Conservation (phyloP, 306 rosid species). For the Ziziphus jujuba region DNA sequence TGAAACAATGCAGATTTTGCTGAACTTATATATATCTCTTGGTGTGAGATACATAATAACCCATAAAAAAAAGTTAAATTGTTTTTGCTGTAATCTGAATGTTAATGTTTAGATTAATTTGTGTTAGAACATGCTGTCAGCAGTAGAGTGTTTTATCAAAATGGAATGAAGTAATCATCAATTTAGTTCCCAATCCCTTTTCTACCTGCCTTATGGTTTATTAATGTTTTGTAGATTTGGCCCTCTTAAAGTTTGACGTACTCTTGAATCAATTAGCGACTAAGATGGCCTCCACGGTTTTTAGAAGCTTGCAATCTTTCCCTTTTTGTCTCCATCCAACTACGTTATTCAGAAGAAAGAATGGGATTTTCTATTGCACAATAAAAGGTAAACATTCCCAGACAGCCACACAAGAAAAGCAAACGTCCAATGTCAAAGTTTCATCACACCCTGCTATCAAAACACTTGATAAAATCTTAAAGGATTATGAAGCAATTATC, state of each 20-base stretch:
- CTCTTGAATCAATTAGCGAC: not conserved
- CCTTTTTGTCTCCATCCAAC: constrained; percentile 50
- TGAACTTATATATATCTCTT: too few relatives aligned
- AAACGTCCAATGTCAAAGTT: constrained; percentile 40
- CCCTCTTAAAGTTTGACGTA: constrained; percentile 4
- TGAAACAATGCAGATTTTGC: too few relatives aligned
- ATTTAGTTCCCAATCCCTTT: too few relatives aligned
- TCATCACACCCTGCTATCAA: constrained; percentile 47
- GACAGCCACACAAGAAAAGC: constrained; percentile 57
- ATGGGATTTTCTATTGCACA: constrained; percentile 43
- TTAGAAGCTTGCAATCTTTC: constrained; percentile 61
- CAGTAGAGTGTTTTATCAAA: too few relatives aligned
- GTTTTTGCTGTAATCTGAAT: too few relatives aligned
- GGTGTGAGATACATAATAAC: too few relatives aligned
- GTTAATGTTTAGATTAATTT: too few relatives aligned
- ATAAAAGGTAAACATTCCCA: constrained; percentile 60
- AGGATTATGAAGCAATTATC: constrained; percentile 75
- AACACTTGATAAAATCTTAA: constrained; percentile 47
- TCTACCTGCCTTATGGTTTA: not conserved
- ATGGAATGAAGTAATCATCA: too few relatives aligned
- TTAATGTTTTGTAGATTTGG: constrained; percentile 2
- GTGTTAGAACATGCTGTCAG: too few relatives aligned
- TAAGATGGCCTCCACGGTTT: constrained; percentile 61
- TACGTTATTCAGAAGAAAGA: constrained; percentile 41
- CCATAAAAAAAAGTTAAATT: too few relatives aligned